phyloP scores from a whole-genome alignment of 2,329 filamentous ascomycete species.

The Aspergillus ruber region DNA sequence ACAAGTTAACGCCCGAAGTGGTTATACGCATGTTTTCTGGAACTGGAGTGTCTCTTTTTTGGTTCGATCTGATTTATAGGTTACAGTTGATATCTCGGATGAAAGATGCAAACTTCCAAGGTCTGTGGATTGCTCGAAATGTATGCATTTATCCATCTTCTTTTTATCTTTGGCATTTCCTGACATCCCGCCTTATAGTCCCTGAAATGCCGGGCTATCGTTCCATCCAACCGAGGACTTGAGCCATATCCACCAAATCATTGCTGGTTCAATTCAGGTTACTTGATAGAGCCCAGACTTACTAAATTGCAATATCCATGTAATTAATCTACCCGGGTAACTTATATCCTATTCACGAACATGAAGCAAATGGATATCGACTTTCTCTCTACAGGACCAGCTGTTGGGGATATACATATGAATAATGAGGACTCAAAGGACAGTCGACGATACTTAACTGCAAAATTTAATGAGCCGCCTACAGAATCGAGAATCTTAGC shows the following conservation, averaged over 20 bases:
- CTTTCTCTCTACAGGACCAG: background rate
- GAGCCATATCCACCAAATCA: slow-evolving; percentile 10
- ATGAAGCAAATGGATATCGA: slow-evolving; percentile 8
- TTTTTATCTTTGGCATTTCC: background rate
- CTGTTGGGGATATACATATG: background rate
- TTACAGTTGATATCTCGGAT: too few species aligned
- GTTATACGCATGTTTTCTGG: too few species aligned
- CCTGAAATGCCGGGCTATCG: slow-evolving; percentile 11
- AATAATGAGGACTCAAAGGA: background rate
- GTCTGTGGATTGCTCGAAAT: background rate
- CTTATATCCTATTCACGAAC: slow-evolving; percentile 8
- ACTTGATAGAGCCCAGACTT: slow-evolving; percentile 4
- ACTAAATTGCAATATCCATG: slow-evolving; percentile 1
- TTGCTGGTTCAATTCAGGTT: slow-evolving; percentile 9
- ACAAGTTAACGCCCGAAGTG: too few species aligned
- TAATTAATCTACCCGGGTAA: slow-evolving; percentile 7
- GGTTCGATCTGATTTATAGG: too few species aligned
- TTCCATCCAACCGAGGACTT: slow-evolving; percentile 7
- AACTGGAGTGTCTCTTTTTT: too few species aligned
- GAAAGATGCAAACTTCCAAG: background rate
- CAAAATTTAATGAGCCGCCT: background rate
- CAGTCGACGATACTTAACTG: background rate
- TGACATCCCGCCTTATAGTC: slow-evolving; percentile 2
- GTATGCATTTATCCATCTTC: background rate
- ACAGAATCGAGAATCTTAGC: background rate